Evolutionary conservation across 495 filamentous ascomycete species (phyloP), one percentile per base, ranked within the genome.

Genomic region (Aspergillus ellipticus): DNA sequence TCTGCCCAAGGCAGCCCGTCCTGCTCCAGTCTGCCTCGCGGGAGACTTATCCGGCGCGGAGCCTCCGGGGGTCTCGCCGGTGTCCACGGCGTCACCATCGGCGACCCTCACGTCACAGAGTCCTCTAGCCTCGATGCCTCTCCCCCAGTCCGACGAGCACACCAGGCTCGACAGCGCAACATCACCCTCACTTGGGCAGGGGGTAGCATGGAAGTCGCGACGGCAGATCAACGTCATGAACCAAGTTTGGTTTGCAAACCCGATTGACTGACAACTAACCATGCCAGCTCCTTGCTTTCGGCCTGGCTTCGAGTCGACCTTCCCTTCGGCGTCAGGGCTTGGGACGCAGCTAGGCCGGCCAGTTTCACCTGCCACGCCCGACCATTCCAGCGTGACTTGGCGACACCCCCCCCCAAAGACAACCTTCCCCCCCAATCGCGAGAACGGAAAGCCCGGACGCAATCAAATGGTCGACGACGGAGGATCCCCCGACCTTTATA

Each of bases 401-500:
- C n/a, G 6, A n/a, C 11, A 13, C 2, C 11, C 35, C 13, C 13
- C 35, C 0, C n/a, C 35, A 13, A 4, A n/a, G 35, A 15, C 4
- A 39, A 39, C 35, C n/a, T n/a, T n/a, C n/a, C n/a, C n/a, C n/a
- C n/a, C n/a, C n/a, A n/a, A n/a, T n/a, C n/a, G n/a, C n/a, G n/a
- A n/a, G n/a, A n/a, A 39, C 9, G 35, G 13, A 13, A n/a, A 5
- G 10, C n/a, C 35, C 13, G n/a, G n/a, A 39, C n/a, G 35, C 35
- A n/a, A n/a, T 21, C 33, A 1, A 51, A 41, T 15, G 15, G 17
- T 31, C 29, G 8, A 31, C 39, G 22, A 39, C 31, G 33, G n/a
- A 39, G 49, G 17, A 21, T 17, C 17, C 33, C 17, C 37, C 50
- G 41, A 43, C 20, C 28, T 43, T 43, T 52, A 52, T 39, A 50